Conservation (phyloP, 2,329 filamentous ascomycete genomes). For the Trichoderma polysporum region DNA sequence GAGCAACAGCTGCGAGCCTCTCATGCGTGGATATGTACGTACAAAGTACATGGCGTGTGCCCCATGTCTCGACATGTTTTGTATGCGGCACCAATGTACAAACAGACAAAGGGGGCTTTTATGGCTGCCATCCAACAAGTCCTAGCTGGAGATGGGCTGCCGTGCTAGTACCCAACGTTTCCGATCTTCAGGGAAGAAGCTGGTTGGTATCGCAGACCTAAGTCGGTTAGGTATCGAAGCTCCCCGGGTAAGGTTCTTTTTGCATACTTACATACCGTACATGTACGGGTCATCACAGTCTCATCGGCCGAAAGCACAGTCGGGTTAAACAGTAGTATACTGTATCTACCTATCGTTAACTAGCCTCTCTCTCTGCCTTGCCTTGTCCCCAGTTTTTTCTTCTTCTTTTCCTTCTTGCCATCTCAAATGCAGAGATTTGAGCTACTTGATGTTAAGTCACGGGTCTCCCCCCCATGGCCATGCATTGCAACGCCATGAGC, state of each 20-base stretch:
- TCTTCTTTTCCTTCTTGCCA: neutral
- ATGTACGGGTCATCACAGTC: too few relatives aligned
- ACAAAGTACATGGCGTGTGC: neutral
- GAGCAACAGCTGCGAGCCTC: neutral
- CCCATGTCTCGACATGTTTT: neutral
- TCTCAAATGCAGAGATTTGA: neutral
- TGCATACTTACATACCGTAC: too few relatives aligned
- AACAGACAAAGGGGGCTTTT: neutral
- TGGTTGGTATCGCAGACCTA: neutral
- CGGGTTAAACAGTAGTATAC: neutral
- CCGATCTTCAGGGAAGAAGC: slow-evolving; percentile 10
- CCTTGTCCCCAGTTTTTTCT: too few relatives aligned
- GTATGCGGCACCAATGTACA: neutral
- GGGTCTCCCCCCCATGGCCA: too few relatives aligned
- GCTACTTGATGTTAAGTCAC: too few relatives aligned
- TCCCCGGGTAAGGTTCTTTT: neutral
- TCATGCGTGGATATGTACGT: neutral
- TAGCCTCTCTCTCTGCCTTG: too few relatives aligned
- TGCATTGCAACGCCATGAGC: too few relatives aligned
- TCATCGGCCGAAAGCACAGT: neutral
- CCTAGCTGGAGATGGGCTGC: neutral
- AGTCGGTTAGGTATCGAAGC: neutral
- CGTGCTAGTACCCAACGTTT: neutral
- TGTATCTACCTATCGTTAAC: too few relatives aligned
- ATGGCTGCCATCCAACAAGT: neutral